Percentiles rank a stretch among this genome's conserved stretches.
These are phyloP conservation scores for Colletotrichum sp. DNA, from an alignment of 2,329 filamentous ascomycete species.

Conservation along the genomic window DNA sequence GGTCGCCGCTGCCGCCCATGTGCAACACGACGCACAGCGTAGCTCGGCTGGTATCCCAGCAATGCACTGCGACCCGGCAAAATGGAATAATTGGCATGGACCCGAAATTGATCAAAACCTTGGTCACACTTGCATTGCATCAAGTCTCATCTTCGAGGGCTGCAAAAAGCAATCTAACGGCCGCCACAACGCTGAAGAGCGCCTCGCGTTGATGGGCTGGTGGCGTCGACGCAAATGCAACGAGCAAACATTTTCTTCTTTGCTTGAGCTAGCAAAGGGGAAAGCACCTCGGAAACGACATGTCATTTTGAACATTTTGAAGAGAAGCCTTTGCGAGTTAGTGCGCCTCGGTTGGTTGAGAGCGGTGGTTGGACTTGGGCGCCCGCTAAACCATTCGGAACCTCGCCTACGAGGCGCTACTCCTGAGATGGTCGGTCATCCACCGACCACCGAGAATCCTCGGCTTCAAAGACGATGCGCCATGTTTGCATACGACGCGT, in stretches of 20 bases:
- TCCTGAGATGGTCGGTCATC: not conserved
- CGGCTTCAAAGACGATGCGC: not conserved
- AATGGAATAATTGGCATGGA: not conserved
- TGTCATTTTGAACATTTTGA: not conserved
- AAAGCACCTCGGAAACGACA: not conserved
- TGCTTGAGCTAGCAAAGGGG: not conserved
- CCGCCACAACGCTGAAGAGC: not conserved
- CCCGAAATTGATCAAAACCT: not conserved
- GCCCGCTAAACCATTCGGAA: not conserved
- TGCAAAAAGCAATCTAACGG: not conserved
- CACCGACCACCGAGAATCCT: not conserved
- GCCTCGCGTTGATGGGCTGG: not conserved
- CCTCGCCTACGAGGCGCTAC: not conserved
- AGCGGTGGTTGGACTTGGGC: not conserved
- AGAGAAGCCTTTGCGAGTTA: not conserved
- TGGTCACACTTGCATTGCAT: not conserved
- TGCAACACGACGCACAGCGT: not conserved
- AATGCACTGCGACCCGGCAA: not conserved
- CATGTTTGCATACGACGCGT: not conserved
- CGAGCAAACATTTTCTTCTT: not conserved
- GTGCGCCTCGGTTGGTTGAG: not conserved
- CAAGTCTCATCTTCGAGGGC: not conserved
- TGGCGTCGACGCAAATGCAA: not conserved
- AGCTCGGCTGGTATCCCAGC: not conserved
- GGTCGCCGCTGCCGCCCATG: not conserved